phyloP scores from a whole-genome alignment of 2,329 filamentous ascomycete genomes.

The Fusarium paranaense region DNA sequence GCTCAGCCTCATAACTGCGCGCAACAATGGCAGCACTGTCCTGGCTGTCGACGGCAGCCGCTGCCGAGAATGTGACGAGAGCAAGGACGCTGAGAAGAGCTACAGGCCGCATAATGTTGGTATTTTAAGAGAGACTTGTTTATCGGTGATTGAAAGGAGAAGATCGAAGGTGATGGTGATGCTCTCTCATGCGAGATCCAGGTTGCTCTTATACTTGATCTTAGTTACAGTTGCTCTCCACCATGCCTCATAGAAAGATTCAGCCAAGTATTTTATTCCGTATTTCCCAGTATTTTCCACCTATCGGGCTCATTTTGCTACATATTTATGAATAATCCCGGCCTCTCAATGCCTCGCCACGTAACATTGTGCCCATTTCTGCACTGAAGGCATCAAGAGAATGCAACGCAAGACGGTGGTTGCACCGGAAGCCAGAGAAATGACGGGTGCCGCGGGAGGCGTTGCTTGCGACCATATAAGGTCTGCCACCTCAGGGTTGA shows the following conservation, averaged over 20 bases:
- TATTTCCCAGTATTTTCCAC: not conserved
- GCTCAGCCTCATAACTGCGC: not conserved
- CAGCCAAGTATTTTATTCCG: not conserved
- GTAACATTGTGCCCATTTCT: not conserved
- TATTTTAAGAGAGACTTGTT: not conserved
- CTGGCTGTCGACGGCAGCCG: not conserved
- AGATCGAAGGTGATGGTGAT: not conserved
- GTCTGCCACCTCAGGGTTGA: not conserved
- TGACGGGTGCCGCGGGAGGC: not conserved
- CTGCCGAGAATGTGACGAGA: not conserved
- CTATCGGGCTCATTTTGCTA: not conserved
- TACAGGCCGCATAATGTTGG: not conserved
- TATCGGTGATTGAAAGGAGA: not conserved
- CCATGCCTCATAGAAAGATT: not conserved
- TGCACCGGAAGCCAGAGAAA: not conserved
- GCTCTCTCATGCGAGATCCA: not conserved
- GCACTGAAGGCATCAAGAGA: not conserved
- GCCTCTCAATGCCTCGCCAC: not conserved
- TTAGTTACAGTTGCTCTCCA: not conserved
- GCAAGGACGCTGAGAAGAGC: not conserved
- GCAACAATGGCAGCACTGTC: not conserved
- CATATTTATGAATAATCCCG: not conserved
- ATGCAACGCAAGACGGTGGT: not conserved
- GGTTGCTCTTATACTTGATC: not conserved
- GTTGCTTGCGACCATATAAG: too few species aligned